Base-by-base conservation (phyloP, 495 filamentous ascomycete genomes). In the Amorphotheca resinae region DNA sequence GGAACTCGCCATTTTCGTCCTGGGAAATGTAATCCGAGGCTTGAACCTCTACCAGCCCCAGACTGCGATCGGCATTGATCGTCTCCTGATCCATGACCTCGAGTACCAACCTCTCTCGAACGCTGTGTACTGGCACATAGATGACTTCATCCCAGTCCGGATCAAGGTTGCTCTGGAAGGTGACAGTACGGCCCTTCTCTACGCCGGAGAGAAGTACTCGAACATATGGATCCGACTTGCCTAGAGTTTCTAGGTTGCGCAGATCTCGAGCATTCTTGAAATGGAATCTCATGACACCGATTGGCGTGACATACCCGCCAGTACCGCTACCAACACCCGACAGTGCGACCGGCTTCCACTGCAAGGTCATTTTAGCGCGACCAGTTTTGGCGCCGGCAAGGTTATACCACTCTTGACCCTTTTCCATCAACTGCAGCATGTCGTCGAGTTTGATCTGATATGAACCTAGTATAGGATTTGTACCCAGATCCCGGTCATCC, bases 41-140 rank as follows among this genome's bases (percentile, higher is more conserved):
- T 23, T 72, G 68, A 33, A 96, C 59, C 44, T 95, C 85, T 12
- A 83, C 63, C 23, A 76, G 67, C 22, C 91, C 91, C 21, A 99
- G 73, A 16, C 79, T 78, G 25, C 93, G 79, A 57, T 99, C 91
- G 53, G 82, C 85, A 45, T 82, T 81, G 44, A 94, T 66, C 38
- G 75, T 85, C 63, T 99, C 91, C 41, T 87, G 74, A 51, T 99
- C 91, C 91, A 99, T 96, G 46, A 95, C 86, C 60, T 98, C 91
- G 11, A 99, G 62, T 0, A 74, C 74, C 15, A 99, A 59, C 50
- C 79, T 88, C 59, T 96, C 93, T 23, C 81, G 79, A n/a, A 69
- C 42, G 9, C 79, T 83, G 59, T 96, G 93, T 43, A 99, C 73
- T 0, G 93, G 89, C 0, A 99, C 73, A 59, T 99, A 99, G 33